Percentiles rank a stretch among this genome's conserved stretches.
phyloP scores from a whole-genome alignment of 2,329 filamentous ascomycete genomes.

The Pestalotiopsis sp. region DNA sequence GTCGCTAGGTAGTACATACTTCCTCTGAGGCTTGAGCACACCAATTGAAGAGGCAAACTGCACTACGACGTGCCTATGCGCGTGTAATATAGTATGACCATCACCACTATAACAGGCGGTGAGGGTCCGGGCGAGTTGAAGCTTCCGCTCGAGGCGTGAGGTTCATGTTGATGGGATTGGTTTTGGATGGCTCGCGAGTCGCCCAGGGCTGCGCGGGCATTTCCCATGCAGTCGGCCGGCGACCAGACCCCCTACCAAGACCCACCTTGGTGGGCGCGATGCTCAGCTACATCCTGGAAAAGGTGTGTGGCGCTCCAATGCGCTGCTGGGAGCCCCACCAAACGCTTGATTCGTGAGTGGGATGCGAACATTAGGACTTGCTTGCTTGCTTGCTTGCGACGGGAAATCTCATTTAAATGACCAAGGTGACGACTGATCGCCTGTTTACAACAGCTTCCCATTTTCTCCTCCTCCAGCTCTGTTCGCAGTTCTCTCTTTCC shows the following conservation, averaged over 20 bases:
- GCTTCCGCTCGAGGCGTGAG: not conserved
- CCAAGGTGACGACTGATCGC: constrained; percentile 1
- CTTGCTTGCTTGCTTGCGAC: not conserved
- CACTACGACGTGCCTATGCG: not conserved
- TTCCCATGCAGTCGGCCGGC: not conserved
- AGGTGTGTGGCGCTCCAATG: not conserved
- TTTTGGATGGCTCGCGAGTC: not conserved
- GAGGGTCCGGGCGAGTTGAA: not conserved
- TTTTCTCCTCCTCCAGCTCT: not conserved
- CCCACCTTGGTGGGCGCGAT: not conserved
- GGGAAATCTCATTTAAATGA: constrained; percentile 9
- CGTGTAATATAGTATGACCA: not conserved
- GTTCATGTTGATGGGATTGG: constrained; percentile 1
- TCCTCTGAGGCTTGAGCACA: not conserved
- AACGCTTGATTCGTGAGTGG: constrained; percentile 5
- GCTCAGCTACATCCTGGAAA: not conserved
- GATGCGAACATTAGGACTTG: not conserved
- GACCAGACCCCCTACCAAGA: not conserved
- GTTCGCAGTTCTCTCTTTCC: not conserved
- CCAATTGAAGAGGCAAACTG: not conserved
- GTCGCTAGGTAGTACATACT: not conserved
- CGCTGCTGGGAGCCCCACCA: not conserved
- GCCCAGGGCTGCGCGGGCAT: not conserved
- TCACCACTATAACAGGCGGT: not conserved
- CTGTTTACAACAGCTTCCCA: not conserved